Base-by-base conservation (phyloP, 768 basidiomycete species). In the Rhizopogon rudus region DNA sequence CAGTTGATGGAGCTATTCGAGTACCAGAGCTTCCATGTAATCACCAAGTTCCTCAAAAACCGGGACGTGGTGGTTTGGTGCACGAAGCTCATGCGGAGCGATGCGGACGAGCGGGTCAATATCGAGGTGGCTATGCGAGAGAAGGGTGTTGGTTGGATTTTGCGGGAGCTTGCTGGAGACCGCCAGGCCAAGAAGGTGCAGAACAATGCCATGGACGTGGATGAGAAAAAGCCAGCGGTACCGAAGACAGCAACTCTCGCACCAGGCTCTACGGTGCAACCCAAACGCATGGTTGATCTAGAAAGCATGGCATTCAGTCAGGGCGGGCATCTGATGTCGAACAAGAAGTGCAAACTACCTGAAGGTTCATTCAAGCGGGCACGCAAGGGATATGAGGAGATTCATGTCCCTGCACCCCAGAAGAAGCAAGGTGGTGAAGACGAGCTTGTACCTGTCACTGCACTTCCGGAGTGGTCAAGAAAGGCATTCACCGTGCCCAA, bases 61-160 rank as follows among this genome's bases (percentile, higher is more conserved):
- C 84, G 95, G 53, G 97, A 99, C 51, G 88, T 93, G 55, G 78
- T 98, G 48, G 93, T 98, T 0, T 99, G 97, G 97, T 97, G 93
- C 64, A 99, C 97, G 45, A 95, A 95, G 72, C 81, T 98, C 49
- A 90, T 93, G 71, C 83, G 96, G 25, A 88, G 87, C 52, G 85
- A 88, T 62, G 90, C 90, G 0, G 88, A 98, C 44, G 92, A 93
- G 67, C 82, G 88, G 44, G 83, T 95, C 42, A 92, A 98, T 65
- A 83, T 97, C 40, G 96, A 98, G 71, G 96, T 98, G 3, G 93
- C 93, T 0, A 99, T 99, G 97, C 80, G 96, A 44, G 96, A 98
- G 75, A 96, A 92, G 72, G 93, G 92, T 13, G 82, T 95, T 9
- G 95, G 93, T 0, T 98, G 94, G 94, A 98, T 99, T 67, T 67